Evolutionary conservation across 331 rosid genomes (phyloP).

Genomic region (Malus hybrid): DNA sequence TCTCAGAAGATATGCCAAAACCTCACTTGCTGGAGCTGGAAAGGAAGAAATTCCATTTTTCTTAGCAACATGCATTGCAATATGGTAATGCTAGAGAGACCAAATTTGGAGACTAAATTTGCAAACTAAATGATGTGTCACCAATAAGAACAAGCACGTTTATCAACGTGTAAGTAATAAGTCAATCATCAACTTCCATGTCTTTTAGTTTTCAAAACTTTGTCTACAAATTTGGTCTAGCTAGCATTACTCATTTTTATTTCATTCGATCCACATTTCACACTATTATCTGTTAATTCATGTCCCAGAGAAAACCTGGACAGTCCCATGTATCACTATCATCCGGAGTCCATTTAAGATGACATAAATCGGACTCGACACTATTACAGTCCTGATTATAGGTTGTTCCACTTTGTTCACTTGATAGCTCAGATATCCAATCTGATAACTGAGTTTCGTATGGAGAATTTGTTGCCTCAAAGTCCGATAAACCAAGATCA

Average conservation of each 20-base stretch:
- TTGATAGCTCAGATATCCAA: conserved; percentile 41
- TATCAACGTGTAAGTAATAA: too few relatives aligned
- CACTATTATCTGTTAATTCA: conserved; percentile 18
- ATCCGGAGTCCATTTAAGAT: conserved; percentile 19
- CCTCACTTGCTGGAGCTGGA: not conserved
- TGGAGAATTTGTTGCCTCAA: conserved; percentile 36
- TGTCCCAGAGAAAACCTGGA: conserved; percentile 43
- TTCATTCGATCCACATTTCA: not conserved
- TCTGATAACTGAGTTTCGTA: conserved; percentile 40
- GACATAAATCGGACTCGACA: conserved; percentile 5
- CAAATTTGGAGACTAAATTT: too few relatives aligned
- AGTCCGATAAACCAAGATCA: conserved; percentile 15
- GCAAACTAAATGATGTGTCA: too few relatives aligned
- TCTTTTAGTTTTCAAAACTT: too few relatives aligned
- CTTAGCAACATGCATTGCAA: not conserved
- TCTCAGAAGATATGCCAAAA: not conserved
- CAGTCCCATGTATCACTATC: conserved; percentile 32
- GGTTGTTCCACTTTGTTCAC: conserved; percentile 24
- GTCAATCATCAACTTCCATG: too few relatives aligned
- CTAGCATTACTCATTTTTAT: too few relatives aligned
- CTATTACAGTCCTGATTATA: conserved; percentile 20
- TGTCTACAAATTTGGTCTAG: too few relatives aligned
- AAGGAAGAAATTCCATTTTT: not conserved
- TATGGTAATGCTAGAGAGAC: not conserved
- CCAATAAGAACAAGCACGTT: too few relatives aligned